A percentile compares a stretch with the other conserved stretches of the same genome.
Conservation (phyloP, 2,329 filamentous ascomycete species). For the Aspergillus neoniger region DNA sequence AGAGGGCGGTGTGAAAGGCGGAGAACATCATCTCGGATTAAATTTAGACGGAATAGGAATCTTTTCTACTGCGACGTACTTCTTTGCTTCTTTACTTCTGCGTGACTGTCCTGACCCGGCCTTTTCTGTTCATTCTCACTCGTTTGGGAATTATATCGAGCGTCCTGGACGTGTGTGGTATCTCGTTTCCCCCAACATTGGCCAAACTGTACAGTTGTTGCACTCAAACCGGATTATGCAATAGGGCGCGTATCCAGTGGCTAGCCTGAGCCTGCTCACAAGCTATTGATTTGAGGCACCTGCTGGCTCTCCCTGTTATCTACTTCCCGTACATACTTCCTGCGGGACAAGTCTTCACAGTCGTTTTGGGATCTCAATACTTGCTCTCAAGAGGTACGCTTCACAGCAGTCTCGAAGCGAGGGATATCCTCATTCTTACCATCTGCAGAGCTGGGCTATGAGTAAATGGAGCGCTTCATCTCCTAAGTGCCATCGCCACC, state of each 20-base stretch:
- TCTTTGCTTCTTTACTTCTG: background rate
- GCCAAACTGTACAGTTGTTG: background rate
- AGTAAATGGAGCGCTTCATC: background rate
- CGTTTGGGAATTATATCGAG: too few species aligned
- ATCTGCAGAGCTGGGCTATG: background rate
- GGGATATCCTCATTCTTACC: background rate
- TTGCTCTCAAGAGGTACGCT: slow-evolving; percentile 3
- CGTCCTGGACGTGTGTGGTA: too few species aligned
- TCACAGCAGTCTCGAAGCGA: background rate
- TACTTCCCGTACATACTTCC: background rate
- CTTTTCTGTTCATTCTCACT: too few species aligned
- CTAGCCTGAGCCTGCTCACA: slow-evolving; percentile 1
- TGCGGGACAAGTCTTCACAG: background rate
- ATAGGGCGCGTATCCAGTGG: slow-evolving; percentile 1
- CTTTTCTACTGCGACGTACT: background rate
- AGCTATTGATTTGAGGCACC: background rate
- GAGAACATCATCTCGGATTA: background rate
- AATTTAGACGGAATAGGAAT: slow-evolving; percentile 3
- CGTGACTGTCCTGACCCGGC: background rate
- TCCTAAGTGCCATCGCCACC: background rate
- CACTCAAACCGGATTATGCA: background rate
- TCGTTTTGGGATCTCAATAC: background rate
- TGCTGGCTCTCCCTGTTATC: background rate
- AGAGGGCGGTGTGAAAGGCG: slow-evolving; percentile 65
- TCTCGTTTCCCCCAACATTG: background rate